Evolutionary conservation across 805 yeast species (phyloP).

Genomic region (Pichia californica): DNA sequence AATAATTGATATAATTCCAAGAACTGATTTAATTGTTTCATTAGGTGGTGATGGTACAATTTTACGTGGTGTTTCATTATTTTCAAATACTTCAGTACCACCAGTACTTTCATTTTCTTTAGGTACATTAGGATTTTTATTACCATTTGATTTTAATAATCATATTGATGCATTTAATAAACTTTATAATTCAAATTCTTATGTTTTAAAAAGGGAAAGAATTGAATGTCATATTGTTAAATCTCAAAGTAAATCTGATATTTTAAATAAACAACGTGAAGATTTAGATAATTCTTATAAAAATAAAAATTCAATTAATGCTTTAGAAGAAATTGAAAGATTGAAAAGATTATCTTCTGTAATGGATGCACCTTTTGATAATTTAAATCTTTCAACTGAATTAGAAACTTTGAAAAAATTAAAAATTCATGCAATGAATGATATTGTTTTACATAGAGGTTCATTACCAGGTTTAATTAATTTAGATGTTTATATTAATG

Average conservation of each 20-base stretch:
- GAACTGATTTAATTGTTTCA: conserved; percentile 76
- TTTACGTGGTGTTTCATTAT: conserved; percentile 72
- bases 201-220: conserved; percentile 70
- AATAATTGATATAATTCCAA: conserved; percentile 47
- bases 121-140: conserved; percentile 84
- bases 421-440: conserved; percentile 77
- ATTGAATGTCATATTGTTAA: conserved; percentile 65
- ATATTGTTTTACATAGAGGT: conserved; percentile 82
- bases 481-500: conserved; percentile 79
- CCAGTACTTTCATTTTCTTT: conserved; percentile 84
- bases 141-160: conserved; percentile 76
- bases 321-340: conserved; percentile 9
- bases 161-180: conserved; percentile 53
- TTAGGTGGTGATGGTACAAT: conserved; percentile 98
- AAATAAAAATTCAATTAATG: conserved; percentile 3
- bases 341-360: conserved; percentile 9
- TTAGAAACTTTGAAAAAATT: conserved; percentile 12
- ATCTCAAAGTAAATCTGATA: background rate
- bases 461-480: conserved; percentile 79
- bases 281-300: conserved; percentile 1
- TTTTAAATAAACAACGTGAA: background rate
- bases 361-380: conserved; percentile 15
- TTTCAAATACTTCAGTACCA: conserved; percentile 68
- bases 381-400: conserved; percentile 11
- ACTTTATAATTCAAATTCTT: conserved; percentile 63